Conservation (phyloP, 1,284 basidiomycete genomes). For the Ceratobasidium sp. region DNA sequence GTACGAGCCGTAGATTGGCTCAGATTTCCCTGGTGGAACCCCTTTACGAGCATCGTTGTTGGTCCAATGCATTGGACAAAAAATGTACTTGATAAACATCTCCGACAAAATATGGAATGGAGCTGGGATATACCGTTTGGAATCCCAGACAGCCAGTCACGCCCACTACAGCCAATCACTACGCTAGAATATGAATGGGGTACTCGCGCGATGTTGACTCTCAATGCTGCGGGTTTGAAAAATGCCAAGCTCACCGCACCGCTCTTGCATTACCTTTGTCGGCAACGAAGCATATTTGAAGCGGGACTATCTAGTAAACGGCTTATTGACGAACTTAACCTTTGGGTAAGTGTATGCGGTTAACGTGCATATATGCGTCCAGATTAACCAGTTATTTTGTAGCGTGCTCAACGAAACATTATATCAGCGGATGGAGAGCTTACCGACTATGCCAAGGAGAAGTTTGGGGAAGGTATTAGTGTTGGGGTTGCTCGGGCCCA, state of each 20-base stretch:
- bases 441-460: neutral
- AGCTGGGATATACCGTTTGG: neutral
- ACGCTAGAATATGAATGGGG: neutral
- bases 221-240: neutral
- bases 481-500: slow-evolving; percentile 6
- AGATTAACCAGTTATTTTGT: neutral
- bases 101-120: slow-evolving; percentile 10
- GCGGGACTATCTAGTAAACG: neutral
- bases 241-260: neutral
- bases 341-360: neutral
- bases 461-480: neutral
- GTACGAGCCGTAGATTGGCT: neutral
- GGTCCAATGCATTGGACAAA: slow-evolving; percentile 19
- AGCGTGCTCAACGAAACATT: neutral
- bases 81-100: slow-evolving; percentile 4
- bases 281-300: neutral
- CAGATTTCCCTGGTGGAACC: neutral
- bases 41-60: neutral
- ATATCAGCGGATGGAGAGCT: neutral
- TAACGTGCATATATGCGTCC: neutral
- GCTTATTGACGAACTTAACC: neutral
- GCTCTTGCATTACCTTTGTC: neutral
- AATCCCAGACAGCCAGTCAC: neutral
- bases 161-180: neutral
- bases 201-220: neutral